Percentiles rank a stretch among this genome's conserved stretches.
phyloP scores from a whole-genome alignment of 2,329 filamentous ascomycete species.

The Xylariaceae sp. region DNA sequence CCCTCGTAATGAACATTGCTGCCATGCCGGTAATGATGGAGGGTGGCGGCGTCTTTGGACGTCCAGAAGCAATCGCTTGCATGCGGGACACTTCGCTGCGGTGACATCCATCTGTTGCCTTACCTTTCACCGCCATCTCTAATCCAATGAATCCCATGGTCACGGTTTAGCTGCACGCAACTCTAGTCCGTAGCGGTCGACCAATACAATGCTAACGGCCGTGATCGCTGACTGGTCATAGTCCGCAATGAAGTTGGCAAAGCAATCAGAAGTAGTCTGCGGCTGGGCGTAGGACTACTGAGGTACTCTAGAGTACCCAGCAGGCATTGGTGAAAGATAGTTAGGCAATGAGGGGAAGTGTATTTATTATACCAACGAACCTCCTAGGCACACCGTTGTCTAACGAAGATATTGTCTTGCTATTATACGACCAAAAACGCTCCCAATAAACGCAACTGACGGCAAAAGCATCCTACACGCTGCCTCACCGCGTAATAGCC shows the following conservation, averaged over 20 bases:
- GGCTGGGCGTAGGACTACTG: too few relatives aligned
- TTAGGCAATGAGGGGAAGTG: too few relatives aligned
- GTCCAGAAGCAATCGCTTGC: slow-evolving; percentile 2
- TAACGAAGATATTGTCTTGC: background rate
- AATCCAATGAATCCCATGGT: background rate
- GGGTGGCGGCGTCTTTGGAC: too few relatives aligned
- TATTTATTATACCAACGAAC: too few relatives aligned
- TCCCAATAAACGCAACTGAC: background rate
- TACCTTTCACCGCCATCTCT: slow-evolving; percentile 1
- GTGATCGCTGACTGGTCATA: background rate
- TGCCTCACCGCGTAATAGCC: too few relatives aligned
- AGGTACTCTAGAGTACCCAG: too few relatives aligned
- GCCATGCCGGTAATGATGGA: too few relatives aligned
- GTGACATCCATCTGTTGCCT: background rate
- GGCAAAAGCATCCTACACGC: background rate
- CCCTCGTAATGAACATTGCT: too few relatives aligned
- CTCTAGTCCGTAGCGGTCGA: background rate
- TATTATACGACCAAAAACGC: background rate
- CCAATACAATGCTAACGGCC: background rate
- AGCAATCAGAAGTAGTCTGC: too few relatives aligned
- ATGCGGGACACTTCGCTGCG: background rate
- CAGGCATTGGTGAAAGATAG: too few relatives aligned
- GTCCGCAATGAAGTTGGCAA: too few relatives aligned
- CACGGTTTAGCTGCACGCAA: slow-evolving; percentile 5
- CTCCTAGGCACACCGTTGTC: too few relatives aligned